phyloP scores from a whole-genome alignment of 2,329 filamentous ascomycete genomes.

The Venturia pyrina region DNA sequence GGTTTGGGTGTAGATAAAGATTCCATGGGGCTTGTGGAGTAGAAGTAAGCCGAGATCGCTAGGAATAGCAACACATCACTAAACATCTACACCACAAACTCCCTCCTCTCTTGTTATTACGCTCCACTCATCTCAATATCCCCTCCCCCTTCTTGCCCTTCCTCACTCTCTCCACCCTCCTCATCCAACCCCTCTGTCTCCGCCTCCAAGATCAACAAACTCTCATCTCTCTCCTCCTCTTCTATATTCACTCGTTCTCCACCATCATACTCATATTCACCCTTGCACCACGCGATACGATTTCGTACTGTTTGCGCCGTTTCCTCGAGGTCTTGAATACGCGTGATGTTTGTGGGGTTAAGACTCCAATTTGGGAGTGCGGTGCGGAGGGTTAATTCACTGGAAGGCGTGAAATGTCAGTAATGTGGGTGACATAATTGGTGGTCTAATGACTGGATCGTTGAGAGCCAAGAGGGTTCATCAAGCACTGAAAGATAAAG shows the following conservation, averaged over 20 bases:
- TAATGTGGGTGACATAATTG: no score
- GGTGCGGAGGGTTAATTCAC: neutral
- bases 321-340: neutral
- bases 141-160: no score
- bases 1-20: neutral
- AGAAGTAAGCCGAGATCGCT: no score
- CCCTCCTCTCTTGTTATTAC: neutral
- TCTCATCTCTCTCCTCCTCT: neutral
- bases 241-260: neutral
- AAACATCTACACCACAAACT: no score
- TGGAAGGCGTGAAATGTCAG: neutral
- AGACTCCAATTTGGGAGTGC: neutral
- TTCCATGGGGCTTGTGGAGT: no score
- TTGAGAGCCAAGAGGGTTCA: no score
- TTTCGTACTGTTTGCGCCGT: neutral
- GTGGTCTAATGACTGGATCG: no score
- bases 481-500: no score
- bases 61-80: no score
- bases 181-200: neutral
- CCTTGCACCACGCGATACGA: neutral
- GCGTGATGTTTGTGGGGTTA: neutral
- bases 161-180: neutral
- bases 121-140: neutral
- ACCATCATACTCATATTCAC: slow-evolving; percentile 5
- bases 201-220: neutral